Evolutionary conservation across 2,329 filamentous ascomycete genomes (phyloP).

Genomic region (Chaetothyriales sp.): DNA sequence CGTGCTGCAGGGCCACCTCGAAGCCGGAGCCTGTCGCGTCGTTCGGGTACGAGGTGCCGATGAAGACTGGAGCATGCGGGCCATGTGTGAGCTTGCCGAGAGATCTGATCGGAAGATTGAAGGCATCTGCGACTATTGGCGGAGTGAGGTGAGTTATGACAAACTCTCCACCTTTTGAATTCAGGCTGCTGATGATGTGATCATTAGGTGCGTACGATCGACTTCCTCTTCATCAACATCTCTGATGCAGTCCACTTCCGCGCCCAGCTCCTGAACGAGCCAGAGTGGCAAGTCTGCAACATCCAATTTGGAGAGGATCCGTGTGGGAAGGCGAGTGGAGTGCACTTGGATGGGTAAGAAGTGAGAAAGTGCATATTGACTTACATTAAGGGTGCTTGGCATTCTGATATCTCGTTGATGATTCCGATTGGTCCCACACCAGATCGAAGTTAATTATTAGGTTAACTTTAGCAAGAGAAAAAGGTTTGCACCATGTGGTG

Average conservation of each 20-base stretch:
- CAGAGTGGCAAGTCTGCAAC: constrained; percentile 34
- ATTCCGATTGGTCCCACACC: too few species aligned
- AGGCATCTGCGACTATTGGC: constrained; percentile 28
- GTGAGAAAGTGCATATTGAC: too few species aligned
- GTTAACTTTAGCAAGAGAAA: too few species aligned
- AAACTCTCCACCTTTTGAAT: background rate
- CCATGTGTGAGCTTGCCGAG: constrained; percentile 25
- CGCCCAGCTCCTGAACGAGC: constrained; percentile 23
- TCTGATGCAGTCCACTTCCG: constrained; percentile 33
- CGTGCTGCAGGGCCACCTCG: constrained; percentile 26
- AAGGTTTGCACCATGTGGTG: too few species aligned
- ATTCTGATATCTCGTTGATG: too few species aligned
- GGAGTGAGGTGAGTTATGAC: constrained; percentile 25
- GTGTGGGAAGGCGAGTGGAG: constrained; percentile 6
- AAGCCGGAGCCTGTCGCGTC: constrained; percentile 30
- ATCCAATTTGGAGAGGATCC: constrained; percentile 31
- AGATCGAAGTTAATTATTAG: too few species aligned
- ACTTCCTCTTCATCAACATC: constrained; percentile 35
- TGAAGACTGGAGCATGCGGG: constrained; percentile 24
- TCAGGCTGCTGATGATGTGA: background rate
- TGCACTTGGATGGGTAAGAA: constrained; percentile 4
- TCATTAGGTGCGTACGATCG: constrained; percentile 27
- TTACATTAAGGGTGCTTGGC: background rate
- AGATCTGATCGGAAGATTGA: constrained; percentile 27
- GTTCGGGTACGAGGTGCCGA: constrained; percentile 30